Evolutionary conservation across 176 grass and related monocot genomes (phyloP).

Genomic region (Alloteropsis semialata): DNA sequence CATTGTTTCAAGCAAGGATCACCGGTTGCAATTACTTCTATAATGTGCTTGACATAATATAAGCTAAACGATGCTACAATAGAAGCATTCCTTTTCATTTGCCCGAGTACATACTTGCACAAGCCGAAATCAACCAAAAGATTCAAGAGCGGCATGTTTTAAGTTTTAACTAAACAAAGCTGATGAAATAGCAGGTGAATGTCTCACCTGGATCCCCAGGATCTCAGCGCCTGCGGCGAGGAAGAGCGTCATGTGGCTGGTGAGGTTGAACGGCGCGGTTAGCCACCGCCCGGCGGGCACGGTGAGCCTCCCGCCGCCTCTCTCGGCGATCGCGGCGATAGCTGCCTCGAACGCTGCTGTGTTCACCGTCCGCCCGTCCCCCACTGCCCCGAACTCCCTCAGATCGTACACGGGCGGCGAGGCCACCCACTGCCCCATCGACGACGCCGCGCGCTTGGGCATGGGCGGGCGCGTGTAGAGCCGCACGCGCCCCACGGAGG

Average conservation of each 20-base stretch:
- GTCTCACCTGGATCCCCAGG: conserved; percentile 64
- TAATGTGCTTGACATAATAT: background rate
- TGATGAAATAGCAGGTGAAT: background rate
- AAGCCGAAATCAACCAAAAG: background rate
- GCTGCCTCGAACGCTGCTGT: conserved; percentile 71
- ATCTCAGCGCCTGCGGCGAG: conserved; percentile 72
- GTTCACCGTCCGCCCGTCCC: conserved; percentile 69
- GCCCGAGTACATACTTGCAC: background rate
- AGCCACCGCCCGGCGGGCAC: conserved; percentile 69
- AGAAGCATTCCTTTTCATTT: background rate
- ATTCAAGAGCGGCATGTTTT: background rate
- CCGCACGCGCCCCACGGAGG: conserved; percentile 35
- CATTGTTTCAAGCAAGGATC: background rate
- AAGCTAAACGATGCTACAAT: background rate
- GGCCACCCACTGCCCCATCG: conserved; percentile 44
- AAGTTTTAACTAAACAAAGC: background rate
- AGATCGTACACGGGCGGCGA: conserved; percentile 56
- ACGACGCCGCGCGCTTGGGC: conserved; percentile 28
- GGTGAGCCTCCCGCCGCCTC: conserved; percentile 70
- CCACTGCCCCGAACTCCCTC: conserved; percentile 73
- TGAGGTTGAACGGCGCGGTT: conserved; percentile 92
- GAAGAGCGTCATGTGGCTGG: conserved; percentile 86
- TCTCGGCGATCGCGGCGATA: conserved; percentile 50
- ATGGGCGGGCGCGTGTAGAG: conserved; percentile 45
- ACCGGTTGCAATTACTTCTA: background rate